These are phyloP conservation scores for Colletotrichum scovillei DNA, from an alignment of 2,329 filamentous ascomycete species.

Conservation along the genomic window DNA sequence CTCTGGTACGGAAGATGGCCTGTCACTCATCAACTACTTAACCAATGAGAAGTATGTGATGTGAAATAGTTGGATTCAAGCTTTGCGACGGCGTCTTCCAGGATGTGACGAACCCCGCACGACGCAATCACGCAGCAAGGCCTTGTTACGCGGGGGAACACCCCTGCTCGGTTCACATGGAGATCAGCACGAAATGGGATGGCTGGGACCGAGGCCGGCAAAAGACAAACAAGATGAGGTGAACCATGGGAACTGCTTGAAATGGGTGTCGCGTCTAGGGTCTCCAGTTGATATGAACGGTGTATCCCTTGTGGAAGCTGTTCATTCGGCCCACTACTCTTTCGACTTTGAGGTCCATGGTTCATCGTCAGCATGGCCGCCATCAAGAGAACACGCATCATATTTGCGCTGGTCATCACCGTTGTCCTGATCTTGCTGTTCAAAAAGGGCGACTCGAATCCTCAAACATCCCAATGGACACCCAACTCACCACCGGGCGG, in stretches of 20 bases:
- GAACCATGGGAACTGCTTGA: background rate
- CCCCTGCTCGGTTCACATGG: conserved; percentile 24
- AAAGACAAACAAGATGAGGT: background rate
- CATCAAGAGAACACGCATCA: conserved; percentile 16
- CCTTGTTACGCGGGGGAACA: conserved; percentile 12
- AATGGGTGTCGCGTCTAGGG: background rate
- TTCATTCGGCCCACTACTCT: too few relatives aligned
- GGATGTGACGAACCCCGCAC: conserved; percentile 30
- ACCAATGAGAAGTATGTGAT: background rate
- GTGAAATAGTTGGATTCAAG: background rate
- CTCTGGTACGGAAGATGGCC: background rate
- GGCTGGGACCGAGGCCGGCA: conserved; percentile 21
- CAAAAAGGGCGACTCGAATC: background rate
- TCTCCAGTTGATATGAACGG: background rate
- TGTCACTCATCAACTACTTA: too few relatives aligned
- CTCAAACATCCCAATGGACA: background rate
- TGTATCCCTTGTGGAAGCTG: background rate
- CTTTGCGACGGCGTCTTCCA: background rate
- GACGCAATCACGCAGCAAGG: background rate
- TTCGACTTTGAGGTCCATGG: background rate
- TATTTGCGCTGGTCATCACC: conserved; percentile 5
- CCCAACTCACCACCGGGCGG: background rate
- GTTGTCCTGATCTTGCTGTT: conserved; percentile 5
- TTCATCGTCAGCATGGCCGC: background rate
- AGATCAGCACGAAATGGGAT: conserved; percentile 20